Evolutionary conservation across 1,139 yeast species (phyloP), one percentile per base, ranked within the genome.

Genomic region (Taphrina communis): DNA sequence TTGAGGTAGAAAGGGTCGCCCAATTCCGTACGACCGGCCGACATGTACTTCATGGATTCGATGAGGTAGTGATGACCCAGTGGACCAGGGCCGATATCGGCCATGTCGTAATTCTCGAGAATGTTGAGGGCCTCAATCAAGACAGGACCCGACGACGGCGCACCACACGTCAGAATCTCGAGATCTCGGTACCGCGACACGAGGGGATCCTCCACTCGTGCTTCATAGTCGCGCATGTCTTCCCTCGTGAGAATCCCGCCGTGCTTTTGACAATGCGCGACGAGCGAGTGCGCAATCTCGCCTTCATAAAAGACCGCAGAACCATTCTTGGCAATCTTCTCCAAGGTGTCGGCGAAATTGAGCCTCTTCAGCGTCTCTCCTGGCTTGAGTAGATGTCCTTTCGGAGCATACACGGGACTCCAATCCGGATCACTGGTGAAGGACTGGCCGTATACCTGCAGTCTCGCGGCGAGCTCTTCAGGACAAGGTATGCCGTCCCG

Each of bases 41-140:
- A 90, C 83, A 91, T 84, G 97, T 97, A 94, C 78, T 93, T 93
- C 95, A 93, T 91, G 6, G 90, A 80, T 78, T 94, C 99, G 14
- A 92, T 80, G 14, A 91, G 76, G 11, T 59, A 52, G 42, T 71
- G 73, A 6, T 83, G 74, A 0, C 81, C 80, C 5, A 75, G 75
- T 73, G 82, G 81, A 70, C 86, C 87, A 6, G 58, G 56, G 39
- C 66, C 70, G 5, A 79, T 79, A 46, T 53, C 50, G 41, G 77
- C 76, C 19, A 71, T 60, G 31, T 75, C 74, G 44, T 77, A 75
- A n/a, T 81, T 79, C 70, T 83, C 82, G 75, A 85, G 74, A 51
- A 91, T 85, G 70, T 87, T 85, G 70, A 94, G 80, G 0, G 96
- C 97, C 0, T 93, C 84, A 12, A 89, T 74, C 66, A 94, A 79